Conservation (phyloP, 768 basidiomycete genomes). For the Russula sp. region DNA sequence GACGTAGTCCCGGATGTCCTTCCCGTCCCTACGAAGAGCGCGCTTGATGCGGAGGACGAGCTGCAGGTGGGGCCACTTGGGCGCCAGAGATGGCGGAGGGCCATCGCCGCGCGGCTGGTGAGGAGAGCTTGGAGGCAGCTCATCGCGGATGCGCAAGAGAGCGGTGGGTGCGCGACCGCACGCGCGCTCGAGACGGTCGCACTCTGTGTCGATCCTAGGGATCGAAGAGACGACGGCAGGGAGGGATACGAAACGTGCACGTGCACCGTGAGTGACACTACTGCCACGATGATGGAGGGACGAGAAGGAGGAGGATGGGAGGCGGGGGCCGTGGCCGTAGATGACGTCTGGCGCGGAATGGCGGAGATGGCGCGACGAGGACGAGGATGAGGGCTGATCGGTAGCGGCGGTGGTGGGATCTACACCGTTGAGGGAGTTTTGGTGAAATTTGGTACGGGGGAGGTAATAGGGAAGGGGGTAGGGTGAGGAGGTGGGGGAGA, state of each 20-base stretch:
- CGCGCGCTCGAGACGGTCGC: slow-evolving; percentile 17
- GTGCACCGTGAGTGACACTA: background rate
- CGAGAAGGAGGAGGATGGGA: background rate
- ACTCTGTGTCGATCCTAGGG: slow-evolving; percentile 8
- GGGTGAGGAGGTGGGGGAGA: background rate
- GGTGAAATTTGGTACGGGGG: background rate
- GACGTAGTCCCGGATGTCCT: slow-evolving; percentile 16
- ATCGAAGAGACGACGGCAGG: background rate
- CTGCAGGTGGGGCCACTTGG: slow-evolving; percentile 17
- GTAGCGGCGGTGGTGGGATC: background rate
- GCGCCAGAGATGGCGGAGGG: slow-evolving; percentile 2
- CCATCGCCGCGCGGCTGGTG: slow-evolving; percentile 12
- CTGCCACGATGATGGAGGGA: background rate
- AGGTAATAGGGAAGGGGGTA: slow-evolving; percentile 17
- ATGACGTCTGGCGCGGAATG: slow-evolving; percentile 11
- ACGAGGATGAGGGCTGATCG: background rate
- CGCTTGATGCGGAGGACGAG: slow-evolving; percentile 18
- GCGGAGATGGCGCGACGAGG: background rate
- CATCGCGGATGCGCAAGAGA: background rate
- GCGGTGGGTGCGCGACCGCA: slow-evolving; percentile 10
- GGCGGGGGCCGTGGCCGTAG: slow-evolving; percentile 4
- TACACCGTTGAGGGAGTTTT: background rate
- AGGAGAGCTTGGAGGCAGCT: slow-evolving; percentile 10
- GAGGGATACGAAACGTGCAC: slow-evolving; percentile 16
- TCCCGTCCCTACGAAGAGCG: slow-evolving; percentile 7